Conservation (phyloP, 306 rosid species). For the Cicer cuneatum region DNA sequence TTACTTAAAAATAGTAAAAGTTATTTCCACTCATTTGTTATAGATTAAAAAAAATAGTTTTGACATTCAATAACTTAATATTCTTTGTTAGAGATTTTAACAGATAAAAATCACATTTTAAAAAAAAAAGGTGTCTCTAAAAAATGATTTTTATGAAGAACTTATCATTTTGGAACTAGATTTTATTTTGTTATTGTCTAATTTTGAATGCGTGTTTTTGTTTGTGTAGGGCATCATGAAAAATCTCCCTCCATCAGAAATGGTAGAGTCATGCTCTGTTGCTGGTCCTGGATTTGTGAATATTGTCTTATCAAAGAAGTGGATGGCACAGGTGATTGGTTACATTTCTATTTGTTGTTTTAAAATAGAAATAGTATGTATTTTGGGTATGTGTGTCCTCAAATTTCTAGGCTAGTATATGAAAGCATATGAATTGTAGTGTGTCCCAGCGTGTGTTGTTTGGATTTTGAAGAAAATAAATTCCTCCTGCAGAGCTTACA, state of each 20-base stretch:
- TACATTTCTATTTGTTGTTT: conserved; percentile 15
- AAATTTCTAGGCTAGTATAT: neutral
- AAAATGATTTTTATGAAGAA: too few species aligned
- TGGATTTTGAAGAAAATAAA: neutral
- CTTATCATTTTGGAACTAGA: neutral
- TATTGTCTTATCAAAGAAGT: conserved; percentile 62
- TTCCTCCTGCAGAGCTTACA: conserved; percentile 63
- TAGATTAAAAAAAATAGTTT: too few species aligned
- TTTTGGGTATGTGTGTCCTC: neutral
- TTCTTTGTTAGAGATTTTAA: too few species aligned
- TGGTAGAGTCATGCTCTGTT: conserved; percentile 22
- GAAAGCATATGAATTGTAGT: neutral
- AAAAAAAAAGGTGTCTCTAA: too few species aligned
- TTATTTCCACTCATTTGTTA: too few species aligned
- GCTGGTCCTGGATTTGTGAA: conserved; percentile 56
- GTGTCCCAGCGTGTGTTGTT: neutral
- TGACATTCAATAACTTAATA: too few species aligned
- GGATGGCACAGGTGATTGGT: conserved; percentile 75
- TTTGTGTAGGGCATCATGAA: conserved; percentile 35
- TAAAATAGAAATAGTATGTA: conserved; percentile 5
- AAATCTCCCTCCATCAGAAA: conserved; percentile 24
- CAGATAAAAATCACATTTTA: too few species aligned
- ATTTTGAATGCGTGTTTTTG: neutral
- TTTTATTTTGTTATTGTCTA: conserved; percentile 10
- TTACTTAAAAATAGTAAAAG: too few species aligned